Evolutionary conservation across 106 monocot species (phyloP).

Genomic region (Dioscorea alata): DNA sequence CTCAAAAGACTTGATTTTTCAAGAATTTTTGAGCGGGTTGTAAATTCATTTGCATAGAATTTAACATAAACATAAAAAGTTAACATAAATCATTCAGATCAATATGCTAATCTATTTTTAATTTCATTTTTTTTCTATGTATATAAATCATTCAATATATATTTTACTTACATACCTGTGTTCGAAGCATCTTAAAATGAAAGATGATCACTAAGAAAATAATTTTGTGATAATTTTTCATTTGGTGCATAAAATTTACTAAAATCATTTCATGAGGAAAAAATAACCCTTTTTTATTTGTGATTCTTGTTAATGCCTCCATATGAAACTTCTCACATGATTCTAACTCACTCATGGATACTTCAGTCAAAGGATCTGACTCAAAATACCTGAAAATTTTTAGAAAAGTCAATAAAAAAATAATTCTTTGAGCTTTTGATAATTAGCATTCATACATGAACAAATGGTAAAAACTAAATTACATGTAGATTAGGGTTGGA

Average conservation of each 20-base stretch:
- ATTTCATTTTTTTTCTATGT: not conserved
- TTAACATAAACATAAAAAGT: too few relatives aligned
- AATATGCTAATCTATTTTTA: not conserved
- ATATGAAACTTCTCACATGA: constrained; percentile 49
- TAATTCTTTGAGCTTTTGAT: not conserved
- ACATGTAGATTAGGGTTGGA: constrained; percentile 49
- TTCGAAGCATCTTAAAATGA: constrained; percentile 26
- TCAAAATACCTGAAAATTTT: constrained; percentile 41
- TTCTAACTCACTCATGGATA: constrained; percentile 43
- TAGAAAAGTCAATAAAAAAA: not conserved
- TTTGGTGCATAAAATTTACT: not conserved
- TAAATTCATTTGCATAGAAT: constrained; percentile 27
- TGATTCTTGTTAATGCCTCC: constrained; percentile 34
- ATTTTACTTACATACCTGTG: constrained; percentile 29
- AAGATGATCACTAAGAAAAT: constrained; percentile 33
- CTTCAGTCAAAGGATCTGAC: constrained; percentile 26
- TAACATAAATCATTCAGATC: not conserved
- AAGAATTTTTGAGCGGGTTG: constrained; percentile 28
- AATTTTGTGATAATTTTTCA: constrained; percentile 12
- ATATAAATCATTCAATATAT: not conserved
- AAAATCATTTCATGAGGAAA: not conserved
- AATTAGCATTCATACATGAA: not conserved
- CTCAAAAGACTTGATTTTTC: too few relatives aligned
- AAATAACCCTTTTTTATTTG: constrained; percentile 48
- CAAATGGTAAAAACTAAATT: constrained; percentile 1